phyloP scores from a whole-genome alignment of 306 rosid genomes.

The Sindora glabra region DNA sequence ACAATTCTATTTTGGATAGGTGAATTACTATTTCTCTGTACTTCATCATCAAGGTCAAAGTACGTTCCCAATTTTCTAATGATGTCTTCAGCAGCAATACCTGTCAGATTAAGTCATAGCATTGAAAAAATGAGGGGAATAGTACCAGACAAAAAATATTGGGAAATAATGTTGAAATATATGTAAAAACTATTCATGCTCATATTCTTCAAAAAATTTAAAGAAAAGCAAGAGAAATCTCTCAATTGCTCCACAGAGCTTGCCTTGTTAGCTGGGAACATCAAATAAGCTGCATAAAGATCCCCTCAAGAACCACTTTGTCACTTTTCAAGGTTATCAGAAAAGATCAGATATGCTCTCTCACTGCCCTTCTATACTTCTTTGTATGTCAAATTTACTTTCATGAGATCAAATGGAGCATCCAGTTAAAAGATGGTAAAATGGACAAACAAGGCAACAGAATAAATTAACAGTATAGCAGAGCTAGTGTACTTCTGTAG shows the following conservation, averaged over 20 bases:
- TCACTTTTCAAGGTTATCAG: too few relatives aligned
- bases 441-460: neutral
- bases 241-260: neutral
- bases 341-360: neutral
- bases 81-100: constrained; percentile 55
- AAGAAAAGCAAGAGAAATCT: neutral
- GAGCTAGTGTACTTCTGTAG: neutral
- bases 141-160: too few relatives aligned
- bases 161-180: neutral
- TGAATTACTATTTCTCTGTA: constrained; percentile 18
- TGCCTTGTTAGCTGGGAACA: neutral
- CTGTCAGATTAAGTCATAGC: constrained; percentile 27
- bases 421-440: neutral
- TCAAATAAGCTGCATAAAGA: too few relatives aligned
- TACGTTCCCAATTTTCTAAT: constrained; percentile 43
- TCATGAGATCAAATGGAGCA: neutral
- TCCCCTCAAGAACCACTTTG: too few relatives aligned
- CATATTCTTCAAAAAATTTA: neutral
- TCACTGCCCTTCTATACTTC: neutral
- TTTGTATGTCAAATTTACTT: neutral
- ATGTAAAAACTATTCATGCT: neutral
- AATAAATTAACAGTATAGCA: neutral
- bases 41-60: constrained; percentile 42
- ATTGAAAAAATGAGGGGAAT: constrained; percentile 4
- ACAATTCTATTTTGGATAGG: constrained; percentile 23